Base-by-base conservation (phyloP, 495 filamentous ascomycete genomes). In the Talaromyces liani region DNA sequence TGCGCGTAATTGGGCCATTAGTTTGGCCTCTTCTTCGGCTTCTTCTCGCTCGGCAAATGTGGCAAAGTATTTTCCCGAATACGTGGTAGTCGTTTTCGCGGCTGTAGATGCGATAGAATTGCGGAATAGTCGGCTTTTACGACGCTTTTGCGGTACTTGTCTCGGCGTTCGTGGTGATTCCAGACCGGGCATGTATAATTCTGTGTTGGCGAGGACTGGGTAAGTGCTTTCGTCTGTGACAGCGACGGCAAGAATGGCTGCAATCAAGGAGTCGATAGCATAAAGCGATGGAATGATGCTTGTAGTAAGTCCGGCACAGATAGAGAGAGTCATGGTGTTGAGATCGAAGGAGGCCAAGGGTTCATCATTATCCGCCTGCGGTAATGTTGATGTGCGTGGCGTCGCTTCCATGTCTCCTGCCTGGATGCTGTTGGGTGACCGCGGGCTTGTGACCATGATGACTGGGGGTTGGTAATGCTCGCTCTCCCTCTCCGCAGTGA, bases 181-280 rank as follows among this genome's bases (percentile, higher is more conserved):
- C 5, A 54, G 58, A 31, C 47, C 53, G 1, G 65, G 49, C 3
- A 58, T 45, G 65, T 70, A 73, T 29, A 76, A 63, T 7, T 68
- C 60, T 71, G 79, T 75, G 34, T 73, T 73, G 3, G 70, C 71
- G 1, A 81, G 63, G 8, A 77, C 67, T 0, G 71, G 71, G 29
- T 75, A 77, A 1, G 76, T 79, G 4, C 71, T 60, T 53, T 84
- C 81, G 65, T 91, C 87, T 0, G 83, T 75, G 61, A 85, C 77
- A 0, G 88, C 88, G 22, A 93, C 88, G 12, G 90, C 78, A 34
- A 92, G 70, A 14, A 92, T 76, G 0, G 89, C 88, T 3, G 85
- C 82, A 8, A 90, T 80, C 2, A 84, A 80, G 0, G 91, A 89
- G 70, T 93, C 90, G n/a, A 92, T 82, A 4, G 90, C 78, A 68